A percentile compares a stretch with the other conserved stretches of the same genome.
These are phyloP conservation scores for Erigeron philadelphicus DNA, from an alignment of 140 eudicot species.

Conservation along the genomic window DNA sequence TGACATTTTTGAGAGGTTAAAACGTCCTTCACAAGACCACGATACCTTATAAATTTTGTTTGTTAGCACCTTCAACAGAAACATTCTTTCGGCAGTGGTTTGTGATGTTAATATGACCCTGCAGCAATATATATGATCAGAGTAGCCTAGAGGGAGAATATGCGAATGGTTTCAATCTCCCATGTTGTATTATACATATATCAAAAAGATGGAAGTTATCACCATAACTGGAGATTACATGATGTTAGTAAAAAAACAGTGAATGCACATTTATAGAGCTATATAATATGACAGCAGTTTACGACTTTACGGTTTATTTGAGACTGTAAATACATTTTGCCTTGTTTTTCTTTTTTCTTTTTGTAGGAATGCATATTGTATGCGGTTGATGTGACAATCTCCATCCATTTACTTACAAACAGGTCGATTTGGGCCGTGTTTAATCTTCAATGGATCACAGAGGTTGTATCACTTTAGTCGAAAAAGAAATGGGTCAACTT, in stretches of 20 bases:
- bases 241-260: neutral
- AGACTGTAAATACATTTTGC: neutral
- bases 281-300: neutral
- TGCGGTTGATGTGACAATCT: neutral
- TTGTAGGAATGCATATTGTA: neutral
- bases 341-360: neutral
- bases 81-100: constrained; percentile 25
- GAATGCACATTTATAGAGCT: neutral
- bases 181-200: constrained; percentile 8
- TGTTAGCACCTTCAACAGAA: constrained; percentile 13
- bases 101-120: constrained; percentile 1
- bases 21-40: constrained; percentile 38
- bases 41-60: constrained; percentile 32
- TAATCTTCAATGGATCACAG: too few relatives aligned
- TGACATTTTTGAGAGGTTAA: constrained; percentile 66
- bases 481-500: too few relatives aligned
- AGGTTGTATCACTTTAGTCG: too few relatives aligned
- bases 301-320: neutral
- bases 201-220: neutral
- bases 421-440: too few relatives aligned
- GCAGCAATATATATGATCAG: constrained; percentile 16
- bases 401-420: neutral
- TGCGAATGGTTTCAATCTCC: neutral
- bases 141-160: constrained; percentile 27
- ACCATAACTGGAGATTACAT: neutral